Base-by-base conservation (phyloP, 2,329 filamentous ascomycete species). In the Chaetothyriales sp. region DNA sequence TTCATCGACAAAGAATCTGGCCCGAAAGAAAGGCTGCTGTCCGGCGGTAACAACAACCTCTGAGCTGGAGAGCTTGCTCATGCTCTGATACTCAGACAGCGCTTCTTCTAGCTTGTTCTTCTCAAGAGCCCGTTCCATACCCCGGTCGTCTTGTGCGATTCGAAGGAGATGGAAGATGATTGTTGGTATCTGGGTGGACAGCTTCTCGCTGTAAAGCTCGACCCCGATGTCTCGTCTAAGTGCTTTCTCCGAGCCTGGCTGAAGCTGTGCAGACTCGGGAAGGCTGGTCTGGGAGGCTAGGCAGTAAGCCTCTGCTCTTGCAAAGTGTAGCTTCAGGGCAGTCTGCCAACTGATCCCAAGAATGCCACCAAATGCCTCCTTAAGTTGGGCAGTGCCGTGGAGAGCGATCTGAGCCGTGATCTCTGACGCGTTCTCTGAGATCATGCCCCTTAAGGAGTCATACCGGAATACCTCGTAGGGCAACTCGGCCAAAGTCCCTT, bases 391-490 rank as follows among this genome's bases (percentile, higher is more conserved):
- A 28, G 84, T 77, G 57, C 86, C 81, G 55, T 86, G 81, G 84
- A 95, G 92, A 39, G 90, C 73, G 62, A 90, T 78, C 53, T 95
- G 78, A 0, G 84, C 87, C 18, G 84, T 77, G 3, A 85, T 76
- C 65, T 98, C 92, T 28, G 82, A 78, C 62, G 87, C 79, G 5
- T 84, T 79, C 53, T 85, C 79, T 5, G 66, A 62, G 2, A 95
- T 66, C 49, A 98, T 75, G 3, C 86, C 80, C 18, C 73, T 64
- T 1, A 96, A 73, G 15, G 68, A 78, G 1, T 67, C 52, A 62
- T 93, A 98, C 1, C 81, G 83, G 64, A 98, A 98, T 1, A 92
- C 84, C n/a, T 74, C 71, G 61, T 78, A 95, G 0, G 92, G 90
- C 47, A 98, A 84, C 2, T 79, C 73, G n/a, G 76, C 71, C 6